Conservation (phyloP, 2,329 filamentous ascomycete species). For the Zasmidium citrigriseum region DNA sequence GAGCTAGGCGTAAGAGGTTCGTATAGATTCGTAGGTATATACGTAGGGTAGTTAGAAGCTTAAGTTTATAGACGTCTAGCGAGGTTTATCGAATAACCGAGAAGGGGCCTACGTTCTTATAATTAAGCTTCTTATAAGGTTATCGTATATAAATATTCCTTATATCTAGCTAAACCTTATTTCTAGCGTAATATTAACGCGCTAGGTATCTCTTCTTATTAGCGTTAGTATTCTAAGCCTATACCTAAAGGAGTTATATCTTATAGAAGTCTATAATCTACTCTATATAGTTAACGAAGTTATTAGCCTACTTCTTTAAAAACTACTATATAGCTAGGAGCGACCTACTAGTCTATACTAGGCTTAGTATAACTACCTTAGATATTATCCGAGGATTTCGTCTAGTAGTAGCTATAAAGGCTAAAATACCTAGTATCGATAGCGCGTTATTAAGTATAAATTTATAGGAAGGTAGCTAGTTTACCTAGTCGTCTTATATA, state of each 20-base stretch:
- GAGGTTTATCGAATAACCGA: background rate
- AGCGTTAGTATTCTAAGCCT: background rate
- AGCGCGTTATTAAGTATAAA: background rate
- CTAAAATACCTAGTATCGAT: background rate
- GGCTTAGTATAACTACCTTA: background rate
- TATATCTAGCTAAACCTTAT: background rate
- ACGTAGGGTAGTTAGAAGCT: background rate
- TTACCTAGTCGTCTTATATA: background rate
- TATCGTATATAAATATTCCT: background rate
- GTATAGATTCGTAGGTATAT: background rate
- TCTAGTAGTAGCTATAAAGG: background rate
- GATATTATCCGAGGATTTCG: background rate
- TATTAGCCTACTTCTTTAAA: background rate
- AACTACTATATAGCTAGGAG: background rate
- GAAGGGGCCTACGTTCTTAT: background rate
- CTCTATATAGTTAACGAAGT: background rate
- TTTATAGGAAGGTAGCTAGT: background rate
- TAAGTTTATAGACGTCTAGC: background rate
- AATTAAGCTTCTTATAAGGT: constrained; percentile 1
- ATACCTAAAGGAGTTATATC: background rate
- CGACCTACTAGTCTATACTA: background rate
- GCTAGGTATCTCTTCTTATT: background rate
- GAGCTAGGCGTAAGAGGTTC: background rate
- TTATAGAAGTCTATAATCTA: background rate
- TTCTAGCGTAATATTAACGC: background rate